phyloP scores from a whole-genome alignment of 2,329 filamentous ascomycete species.

The Monilinia fructicola region DNA sequence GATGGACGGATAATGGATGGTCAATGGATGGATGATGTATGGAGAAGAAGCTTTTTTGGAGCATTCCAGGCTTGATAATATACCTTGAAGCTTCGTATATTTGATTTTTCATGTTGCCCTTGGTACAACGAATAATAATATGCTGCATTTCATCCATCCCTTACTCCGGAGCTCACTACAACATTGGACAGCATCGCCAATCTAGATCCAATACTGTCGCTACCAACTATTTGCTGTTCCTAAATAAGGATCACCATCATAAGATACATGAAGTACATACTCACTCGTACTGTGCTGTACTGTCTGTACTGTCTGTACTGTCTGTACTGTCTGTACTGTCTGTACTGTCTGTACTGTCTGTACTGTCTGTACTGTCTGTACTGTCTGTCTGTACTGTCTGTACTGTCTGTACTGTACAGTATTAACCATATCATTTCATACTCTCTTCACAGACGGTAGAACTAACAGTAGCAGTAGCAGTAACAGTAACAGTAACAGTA shows the following conservation, averaged over 20 bases:
- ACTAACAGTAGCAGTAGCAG: too few relatives aligned
- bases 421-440: too few relatives aligned
- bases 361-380: too few relatives aligned
- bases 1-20: not conserved
- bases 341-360: too few relatives aligned
- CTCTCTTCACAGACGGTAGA: too few relatives aligned
- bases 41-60: constrained; percentile 2
- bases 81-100: not conserved
- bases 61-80: constrained; percentile 3
- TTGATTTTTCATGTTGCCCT: not conserved
- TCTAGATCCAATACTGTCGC: not conserved
- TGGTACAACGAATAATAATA: not conserved
- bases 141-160: not conserved
- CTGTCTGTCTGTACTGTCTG: too few relatives aligned
- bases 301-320: too few relatives aligned
- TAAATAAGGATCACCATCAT: not conserved
- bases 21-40: not conserved
- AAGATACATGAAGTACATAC: too few relatives aligned
- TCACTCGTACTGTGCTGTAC: too few relatives aligned
- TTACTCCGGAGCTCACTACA: not conserved
- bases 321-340: too few relatives aligned
- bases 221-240: not conserved
- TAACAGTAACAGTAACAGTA: too few relatives aligned
- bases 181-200: not conserved
- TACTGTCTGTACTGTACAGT: too few relatives aligned